Evolutionary conservation across 495 filamentous ascomycete genomes (phyloP).

Genomic region (Daldinia childiae): DNA sequence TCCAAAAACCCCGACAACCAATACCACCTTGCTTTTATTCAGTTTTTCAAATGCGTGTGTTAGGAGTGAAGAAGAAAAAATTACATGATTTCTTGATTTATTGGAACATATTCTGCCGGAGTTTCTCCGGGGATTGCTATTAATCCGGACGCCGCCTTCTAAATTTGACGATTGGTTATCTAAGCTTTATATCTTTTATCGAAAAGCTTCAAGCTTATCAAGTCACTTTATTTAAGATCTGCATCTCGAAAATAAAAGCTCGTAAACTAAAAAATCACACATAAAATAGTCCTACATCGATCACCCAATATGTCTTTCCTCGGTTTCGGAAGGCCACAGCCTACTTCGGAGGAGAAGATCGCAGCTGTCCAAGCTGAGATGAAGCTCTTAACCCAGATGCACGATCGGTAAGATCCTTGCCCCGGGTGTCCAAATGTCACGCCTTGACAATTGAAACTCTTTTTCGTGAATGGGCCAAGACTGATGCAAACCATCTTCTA

Average conservation of each 20-base stretch:
- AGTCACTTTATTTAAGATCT: constrained; percentile 15
- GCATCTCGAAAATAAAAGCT: constrained; percentile 25
- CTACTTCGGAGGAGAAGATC: constrained; percentile 94
- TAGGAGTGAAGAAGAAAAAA: background rate
- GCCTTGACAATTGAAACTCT: background rate
- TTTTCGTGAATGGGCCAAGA: background rate
- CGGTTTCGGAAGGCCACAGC: constrained; percentile 85
- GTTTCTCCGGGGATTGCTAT: constrained; percentile 12
- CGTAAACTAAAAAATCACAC: constrained; percentile 14
- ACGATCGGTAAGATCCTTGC: constrained; percentile 75
- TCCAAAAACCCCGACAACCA: background rate
- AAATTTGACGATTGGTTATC: constrained; percentile 6
- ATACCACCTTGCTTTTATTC: background rate
- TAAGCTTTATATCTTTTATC: constrained; percentile 21
- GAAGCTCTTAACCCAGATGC: constrained; percentile 96
- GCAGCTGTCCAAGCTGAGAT: constrained; percentile 91
- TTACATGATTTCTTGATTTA: background rate
- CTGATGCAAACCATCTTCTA: constrained; percentile 48
- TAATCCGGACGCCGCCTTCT: constrained; percentile 44
- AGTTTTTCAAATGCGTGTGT: background rate
- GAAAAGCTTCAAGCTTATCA: constrained; percentile 10
- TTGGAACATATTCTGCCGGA: constrained; percentile 24
- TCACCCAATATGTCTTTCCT: constrained; percentile 86
- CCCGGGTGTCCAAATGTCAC: background rate
- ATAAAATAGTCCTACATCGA: background rate